Conservation (phyloP, 2,329 filamentous ascomycete species). For the Pseudocercospora cruenta region DNA sequence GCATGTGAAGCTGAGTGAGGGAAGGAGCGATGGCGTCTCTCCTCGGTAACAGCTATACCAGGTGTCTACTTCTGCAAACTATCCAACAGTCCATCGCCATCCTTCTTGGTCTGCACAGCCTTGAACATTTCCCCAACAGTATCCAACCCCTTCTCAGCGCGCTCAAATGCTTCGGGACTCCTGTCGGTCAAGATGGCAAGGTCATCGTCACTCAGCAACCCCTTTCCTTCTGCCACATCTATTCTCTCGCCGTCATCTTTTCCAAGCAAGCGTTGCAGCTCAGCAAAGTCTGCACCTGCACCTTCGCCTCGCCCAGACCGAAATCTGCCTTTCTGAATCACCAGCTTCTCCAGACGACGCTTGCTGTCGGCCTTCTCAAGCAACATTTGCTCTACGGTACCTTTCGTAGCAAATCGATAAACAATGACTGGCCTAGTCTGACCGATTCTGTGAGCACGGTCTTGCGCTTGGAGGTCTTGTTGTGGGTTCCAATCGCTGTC, state of each 20-base stretch:
- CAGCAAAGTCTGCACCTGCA: constrained; percentile 50
- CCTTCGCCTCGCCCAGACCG: constrained; percentile 57
- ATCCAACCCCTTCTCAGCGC: constrained; percentile 78
- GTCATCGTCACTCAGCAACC: constrained; percentile 75
- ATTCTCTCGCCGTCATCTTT: constrained; percentile 70
- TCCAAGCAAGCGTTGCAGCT: constrained; percentile 51
- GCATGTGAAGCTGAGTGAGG: not conserved
- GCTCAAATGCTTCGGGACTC: constrained; percentile 66
- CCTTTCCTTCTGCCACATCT: constrained; percentile 60
- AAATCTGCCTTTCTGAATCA: constrained; percentile 92
- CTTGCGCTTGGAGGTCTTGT: constrained; percentile 94
- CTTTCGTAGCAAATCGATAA: constrained; percentile 89
- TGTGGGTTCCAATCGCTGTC: constrained; percentile 95
- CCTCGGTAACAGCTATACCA: not conserved
- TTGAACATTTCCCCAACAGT: constrained; percentile 61
- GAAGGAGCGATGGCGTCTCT: not conserved
- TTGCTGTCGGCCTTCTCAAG: constrained; percentile 89
- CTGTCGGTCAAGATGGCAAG: constrained; percentile 79
- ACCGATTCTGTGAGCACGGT: constrained; percentile 91
- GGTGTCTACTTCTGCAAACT: constrained; percentile 47
- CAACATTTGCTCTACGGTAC: constrained; percentile 86
- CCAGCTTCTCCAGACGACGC: constrained; percentile 85
- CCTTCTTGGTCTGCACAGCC: constrained; percentile 73
- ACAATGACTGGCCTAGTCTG: constrained; percentile 91
- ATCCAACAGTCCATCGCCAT: constrained; percentile 52